Percentiles rank a stretch among this genome's conserved stretches.
phyloP scores from a whole-genome alignment of 1,139 yeast genomes.

The Blastobotrys capitulatus region DNA sequence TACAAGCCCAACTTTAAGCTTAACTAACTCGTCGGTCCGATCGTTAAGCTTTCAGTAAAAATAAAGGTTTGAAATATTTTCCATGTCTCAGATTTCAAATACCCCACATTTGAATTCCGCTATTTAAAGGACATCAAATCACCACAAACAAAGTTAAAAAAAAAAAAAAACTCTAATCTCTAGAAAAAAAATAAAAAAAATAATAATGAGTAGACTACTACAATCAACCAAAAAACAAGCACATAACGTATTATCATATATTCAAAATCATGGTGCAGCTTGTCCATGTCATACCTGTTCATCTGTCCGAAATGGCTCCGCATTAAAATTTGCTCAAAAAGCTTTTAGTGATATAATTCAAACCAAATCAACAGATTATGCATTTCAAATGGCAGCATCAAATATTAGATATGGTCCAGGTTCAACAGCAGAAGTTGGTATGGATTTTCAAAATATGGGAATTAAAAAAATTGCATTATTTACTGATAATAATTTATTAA shows the following conservation, averaged over 20 bases:
- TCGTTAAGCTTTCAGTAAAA: too few species aligned
- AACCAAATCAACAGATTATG: conserved; percentile 31
- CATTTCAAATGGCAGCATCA: conserved; percentile 40
- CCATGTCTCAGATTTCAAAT: too few species aligned
- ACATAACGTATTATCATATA: conserved; percentile 22
- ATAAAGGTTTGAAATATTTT: too few species aligned
- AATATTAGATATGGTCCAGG: conserved; percentile 39
- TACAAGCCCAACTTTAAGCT: too few species aligned
- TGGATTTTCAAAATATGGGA: conserved; percentile 36
- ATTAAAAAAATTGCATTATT: conserved; percentile 33
- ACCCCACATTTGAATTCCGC: too few species aligned
- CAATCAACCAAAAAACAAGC: conserved; percentile 16
- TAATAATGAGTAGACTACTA: not conserved
- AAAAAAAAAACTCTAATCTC: too few species aligned
- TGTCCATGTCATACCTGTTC: conserved; percentile 36
- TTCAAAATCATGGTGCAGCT: conserved; percentile 31
- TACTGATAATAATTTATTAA: conserved; percentile 30
- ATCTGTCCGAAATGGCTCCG: conserved; percentile 14
- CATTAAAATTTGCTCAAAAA: conserved; percentile 16
- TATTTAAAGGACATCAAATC: too few species aligned
- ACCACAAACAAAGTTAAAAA: too few species aligned
- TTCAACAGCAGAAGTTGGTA: conserved; percentile 37
- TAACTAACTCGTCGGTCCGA: too few species aligned
- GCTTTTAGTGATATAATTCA: conserved; percentile 17
- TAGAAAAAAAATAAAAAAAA: too few species aligned